Conservation (phyloP, 495 filamentous ascomycete species). For the Neurospora intermedia region DNA sequence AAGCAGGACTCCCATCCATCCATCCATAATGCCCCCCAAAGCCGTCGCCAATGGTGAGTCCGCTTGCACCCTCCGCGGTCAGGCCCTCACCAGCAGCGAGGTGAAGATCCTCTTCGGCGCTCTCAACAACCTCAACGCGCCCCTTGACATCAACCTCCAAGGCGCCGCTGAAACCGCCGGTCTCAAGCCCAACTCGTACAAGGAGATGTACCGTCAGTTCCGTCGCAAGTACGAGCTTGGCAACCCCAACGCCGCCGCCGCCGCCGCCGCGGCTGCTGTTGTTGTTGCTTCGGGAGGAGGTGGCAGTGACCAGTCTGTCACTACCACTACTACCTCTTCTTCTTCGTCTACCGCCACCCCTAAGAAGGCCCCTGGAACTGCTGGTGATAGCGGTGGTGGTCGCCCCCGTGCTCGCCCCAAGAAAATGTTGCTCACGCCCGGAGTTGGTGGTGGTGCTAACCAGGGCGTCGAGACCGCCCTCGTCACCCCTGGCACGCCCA, state of each 20-base stretch:
- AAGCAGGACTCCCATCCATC: background rate
- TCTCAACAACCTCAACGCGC: background rate
- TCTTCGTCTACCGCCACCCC: background rate
- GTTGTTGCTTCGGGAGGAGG: background rate
- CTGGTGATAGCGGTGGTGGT: background rate
- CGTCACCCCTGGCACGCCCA: background rate
- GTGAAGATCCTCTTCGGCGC: background rate
- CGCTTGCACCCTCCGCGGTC: background rate
- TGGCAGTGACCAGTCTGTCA: background rate
- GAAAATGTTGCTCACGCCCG: background rate
- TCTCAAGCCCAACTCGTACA: background rate
- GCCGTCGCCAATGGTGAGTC: background rate
- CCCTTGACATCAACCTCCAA: background rate
- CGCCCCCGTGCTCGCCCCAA: background rate
- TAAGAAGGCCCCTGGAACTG: background rate
- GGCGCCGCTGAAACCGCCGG: background rate
- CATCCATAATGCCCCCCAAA: background rate
- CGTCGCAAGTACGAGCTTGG: background rate
- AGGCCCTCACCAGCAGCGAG: background rate
- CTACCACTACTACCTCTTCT: background rate
- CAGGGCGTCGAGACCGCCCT: background rate
- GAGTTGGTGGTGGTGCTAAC: background rate
- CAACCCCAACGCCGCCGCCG: background rate
- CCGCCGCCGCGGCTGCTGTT: background rate
- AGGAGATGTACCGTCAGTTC: background rate